Base-by-base conservation (phyloP, 768 basidiomycete genomes). In the Calocera cornea region DNA sequence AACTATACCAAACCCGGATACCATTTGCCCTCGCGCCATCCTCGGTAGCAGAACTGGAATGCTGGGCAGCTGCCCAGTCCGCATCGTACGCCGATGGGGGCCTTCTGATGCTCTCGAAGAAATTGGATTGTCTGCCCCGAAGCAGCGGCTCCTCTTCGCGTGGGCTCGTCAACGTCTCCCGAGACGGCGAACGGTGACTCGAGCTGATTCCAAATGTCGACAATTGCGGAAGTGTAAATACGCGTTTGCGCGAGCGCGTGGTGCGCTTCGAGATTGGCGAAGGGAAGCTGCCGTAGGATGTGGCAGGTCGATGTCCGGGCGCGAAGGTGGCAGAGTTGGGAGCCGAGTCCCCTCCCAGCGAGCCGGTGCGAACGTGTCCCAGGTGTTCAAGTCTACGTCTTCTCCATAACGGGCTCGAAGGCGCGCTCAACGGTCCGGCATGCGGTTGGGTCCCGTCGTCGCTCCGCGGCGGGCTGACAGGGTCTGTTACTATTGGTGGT, bases 1-100 rank as follows among this genome's bases (percentile, higher is more conserved):
- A 90, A 12, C 88, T 86, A 76, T 92, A 93, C 91, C 88, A 90
- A 36, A 93, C 90, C 31, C 92, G 87, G 67, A 92, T 86, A 38
- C 94, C 94, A 71, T 95, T 95, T 64, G 86, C 85, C 73, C 84
- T 86, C 34, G 85, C 81, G 67, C 86, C 87, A 19, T 75, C 70
- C 60, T 73, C 75, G 29, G 75, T 75, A 17, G 65, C 70, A 65
- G 72, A 64, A 41, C 73, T 72, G 49, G 71, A 70, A 40, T 41
- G 40, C 17, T 63, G 54, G 36, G 36, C 54, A 22, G 47, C 66
- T 41, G 38, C 22, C 29, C 63, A 66, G 31, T 41, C 67, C 14
- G 69, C 69, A 34, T 69, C 69, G 40, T 69, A 69, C 1, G 69
- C 69, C n/a, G 69, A 69, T 41, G 67, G 29, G 31, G 69, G 69